A percentile compares a stretch with the other conserved stretches of the same genome.
Conservation (phyloP, 2,329 filamentous ascomycete genomes). For the Fusarium sublunatum region DNA sequence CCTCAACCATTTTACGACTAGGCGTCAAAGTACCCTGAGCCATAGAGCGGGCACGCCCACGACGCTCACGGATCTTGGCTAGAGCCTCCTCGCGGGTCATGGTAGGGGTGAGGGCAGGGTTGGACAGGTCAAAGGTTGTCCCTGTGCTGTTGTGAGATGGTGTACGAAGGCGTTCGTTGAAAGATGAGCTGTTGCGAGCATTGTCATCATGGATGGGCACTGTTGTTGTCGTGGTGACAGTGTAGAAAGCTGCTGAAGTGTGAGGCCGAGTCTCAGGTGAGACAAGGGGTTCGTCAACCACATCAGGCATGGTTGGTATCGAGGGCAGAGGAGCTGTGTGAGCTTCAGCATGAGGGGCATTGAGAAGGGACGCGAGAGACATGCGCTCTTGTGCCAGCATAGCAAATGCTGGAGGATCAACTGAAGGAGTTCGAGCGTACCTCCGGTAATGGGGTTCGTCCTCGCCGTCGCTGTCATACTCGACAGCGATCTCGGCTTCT, state of each 20-base stretch:
- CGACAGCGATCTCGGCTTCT: slow-evolving; percentile 37
- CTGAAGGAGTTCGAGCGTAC: slow-evolving; percentile 70
- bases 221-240: slow-evolving; percentile 62
- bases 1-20: slow-evolving; percentile 67
- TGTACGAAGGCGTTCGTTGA: slow-evolving; percentile 59
- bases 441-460: slow-evolving; percentile 51
- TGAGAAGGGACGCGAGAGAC: slow-evolving; percentile 70
- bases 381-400: slow-evolving; percentile 64
- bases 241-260: slow-evolving; percentile 60
- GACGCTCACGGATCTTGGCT: slow-evolving; percentile 77
- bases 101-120: slow-evolving; percentile 71
- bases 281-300: slow-evolving; percentile 25
- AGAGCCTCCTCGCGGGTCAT: slow-evolving; percentile 80
- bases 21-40: slow-evolving; percentile 69
- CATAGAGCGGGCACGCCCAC: slow-evolving; percentile 76
- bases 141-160: slow-evolving; percentile 54
- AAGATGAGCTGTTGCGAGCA: slow-evolving; percentile 52
- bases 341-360: slow-evolving; percentile 60
- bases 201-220: slow-evolving; percentile 64
- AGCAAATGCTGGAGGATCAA: slow-evolving; percentile 71
- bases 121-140: slow-evolving; percentile 62
- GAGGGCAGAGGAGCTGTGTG: slow-evolving; percentile 51
- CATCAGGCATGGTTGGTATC: slow-evolving; percentile 53
- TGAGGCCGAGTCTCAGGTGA: slow-evolving; percentile 55
- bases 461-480: slow-evolving; percentile 40